Evolutionary conservation across 768 basidiomycete genomes (phyloP).

Genomic region (Lactarius sp.): DNA sequence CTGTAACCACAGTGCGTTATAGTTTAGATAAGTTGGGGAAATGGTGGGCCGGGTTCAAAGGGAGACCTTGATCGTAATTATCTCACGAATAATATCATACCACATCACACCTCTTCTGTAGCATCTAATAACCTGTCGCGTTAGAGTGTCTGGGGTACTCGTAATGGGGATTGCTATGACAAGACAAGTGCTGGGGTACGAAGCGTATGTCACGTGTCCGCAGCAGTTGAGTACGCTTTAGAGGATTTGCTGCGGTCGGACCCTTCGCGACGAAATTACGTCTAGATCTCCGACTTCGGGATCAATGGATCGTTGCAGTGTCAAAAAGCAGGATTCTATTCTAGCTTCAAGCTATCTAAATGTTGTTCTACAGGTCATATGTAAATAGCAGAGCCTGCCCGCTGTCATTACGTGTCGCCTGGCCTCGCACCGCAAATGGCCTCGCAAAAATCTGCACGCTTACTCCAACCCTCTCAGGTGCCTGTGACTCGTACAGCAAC

Average conservation of each 20-base stretch:
- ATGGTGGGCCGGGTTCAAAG: conserved; percentile 52
- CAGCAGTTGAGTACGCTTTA: too few species aligned
- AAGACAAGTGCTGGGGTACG: too few species aligned
- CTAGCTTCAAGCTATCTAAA: background rate
- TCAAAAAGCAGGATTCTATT: too few species aligned
- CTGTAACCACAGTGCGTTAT: conserved; percentile 75
- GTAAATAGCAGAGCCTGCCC: background rate
- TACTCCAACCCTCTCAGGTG: too few species aligned
- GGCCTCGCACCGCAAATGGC: background rate
- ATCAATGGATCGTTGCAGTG: background rate
- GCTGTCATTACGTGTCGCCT: background rate
- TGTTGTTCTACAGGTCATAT: background rate
- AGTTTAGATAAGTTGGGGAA: conserved; percentile 73
- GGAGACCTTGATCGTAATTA: background rate
- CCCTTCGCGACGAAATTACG: too few species aligned
- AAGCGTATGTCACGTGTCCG: too few species aligned
- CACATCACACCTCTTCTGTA: background rate
- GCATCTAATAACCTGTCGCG: background rate
- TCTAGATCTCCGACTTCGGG: too few species aligned
- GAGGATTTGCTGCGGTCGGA: too few species aligned
- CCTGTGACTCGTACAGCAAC: too few species aligned
- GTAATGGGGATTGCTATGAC: too few species aligned
- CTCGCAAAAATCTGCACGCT: background rate
- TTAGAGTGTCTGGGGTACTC: conserved; percentile 7
- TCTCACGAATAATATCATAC: conserved; percentile 4